A percentile compares a stretch with the other conserved stretches of the same genome.
These are phyloP conservation scores for Colletotrichum truncatum DNA, from an alignment of 2,329 filamentous ascomycete species.

Conservation along the genomic window DNA sequence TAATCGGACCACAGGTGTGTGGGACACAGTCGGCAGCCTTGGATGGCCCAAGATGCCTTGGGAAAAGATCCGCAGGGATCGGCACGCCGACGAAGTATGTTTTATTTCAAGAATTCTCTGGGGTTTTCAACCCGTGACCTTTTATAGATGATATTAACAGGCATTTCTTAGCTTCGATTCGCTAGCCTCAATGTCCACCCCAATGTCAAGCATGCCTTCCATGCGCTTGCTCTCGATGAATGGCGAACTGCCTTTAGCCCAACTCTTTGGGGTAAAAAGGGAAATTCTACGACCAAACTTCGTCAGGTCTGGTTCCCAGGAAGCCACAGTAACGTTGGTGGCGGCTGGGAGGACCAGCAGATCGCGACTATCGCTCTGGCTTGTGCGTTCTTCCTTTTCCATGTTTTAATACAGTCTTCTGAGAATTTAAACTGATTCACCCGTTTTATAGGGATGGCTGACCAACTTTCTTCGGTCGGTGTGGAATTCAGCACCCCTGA, in stretches of 20 bases:
- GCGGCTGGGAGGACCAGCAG: constrained; percentile 55
- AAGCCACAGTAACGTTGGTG: constrained; percentile 68
- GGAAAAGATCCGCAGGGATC: constrained; percentile 6
- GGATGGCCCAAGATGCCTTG: constrained; percentile 37
- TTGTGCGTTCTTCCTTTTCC: constrained; percentile 8
- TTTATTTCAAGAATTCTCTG: too few relatives aligned
- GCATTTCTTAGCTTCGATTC: constrained; percentile 21
- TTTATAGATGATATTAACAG: neutral
- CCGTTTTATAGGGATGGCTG: constrained; percentile 32
- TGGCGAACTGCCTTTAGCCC: constrained; percentile 45
- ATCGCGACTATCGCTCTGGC: constrained; percentile 36
- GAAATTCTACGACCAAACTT: constrained; percentile 30
- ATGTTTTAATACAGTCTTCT: neutral
- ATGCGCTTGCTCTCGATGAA: constrained; percentile 64
- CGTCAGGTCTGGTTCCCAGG: constrained; percentile 63
- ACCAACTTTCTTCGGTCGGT: constrained; percentile 34
- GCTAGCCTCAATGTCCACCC: constrained; percentile 31
- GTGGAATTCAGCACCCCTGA: constrained; percentile 34
- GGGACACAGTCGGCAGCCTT: constrained; percentile 58
- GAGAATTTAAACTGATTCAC: neutral
- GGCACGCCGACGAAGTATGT: constrained; percentile 21
- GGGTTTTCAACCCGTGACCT: too few relatives aligned
- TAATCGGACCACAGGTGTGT: constrained; percentile 52
- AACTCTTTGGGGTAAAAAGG: constrained; percentile 38
- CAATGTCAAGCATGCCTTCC: constrained; percentile 62